phyloP scores from a whole-genome alignment of 2,329 filamentous ascomycete genomes.

The Cladosporium sp. region DNA sequence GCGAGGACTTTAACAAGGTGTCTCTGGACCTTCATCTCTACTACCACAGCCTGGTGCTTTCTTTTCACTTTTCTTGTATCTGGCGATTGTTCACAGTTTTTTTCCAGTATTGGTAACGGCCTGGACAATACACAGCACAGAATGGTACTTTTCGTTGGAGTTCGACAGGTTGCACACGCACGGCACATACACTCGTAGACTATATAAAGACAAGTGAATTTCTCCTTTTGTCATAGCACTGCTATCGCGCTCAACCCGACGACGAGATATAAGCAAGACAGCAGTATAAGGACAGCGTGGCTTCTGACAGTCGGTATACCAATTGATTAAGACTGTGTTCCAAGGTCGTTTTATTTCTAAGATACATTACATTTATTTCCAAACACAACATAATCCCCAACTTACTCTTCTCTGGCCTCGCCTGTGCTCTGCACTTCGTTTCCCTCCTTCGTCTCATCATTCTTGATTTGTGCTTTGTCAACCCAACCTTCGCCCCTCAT shows the following conservation, averaged over 20 bases:
- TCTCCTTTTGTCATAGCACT: neutral
- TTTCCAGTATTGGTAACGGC: neutral
- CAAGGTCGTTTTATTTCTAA: neutral
- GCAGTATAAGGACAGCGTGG: neutral
- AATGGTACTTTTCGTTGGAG: neutral
- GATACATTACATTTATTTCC: neutral
- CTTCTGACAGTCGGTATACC: neutral
- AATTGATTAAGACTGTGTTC: neutral
- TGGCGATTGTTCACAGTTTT: neutral
- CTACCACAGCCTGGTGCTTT: neutral
- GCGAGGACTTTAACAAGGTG: neutral
- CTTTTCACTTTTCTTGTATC: neutral
- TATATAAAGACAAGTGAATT: neutral
- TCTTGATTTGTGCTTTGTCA: slow-evolving; percentile 1
- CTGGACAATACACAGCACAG: neutral
- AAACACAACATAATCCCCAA: neutral
- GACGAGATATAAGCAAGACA: neutral
- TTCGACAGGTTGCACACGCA: neutral
- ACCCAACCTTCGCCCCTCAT: slow-evolving; percentile 67
- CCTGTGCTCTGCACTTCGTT: neutral
- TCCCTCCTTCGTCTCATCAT: neutral
- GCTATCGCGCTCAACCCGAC: neutral
- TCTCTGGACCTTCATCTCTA: neutral
- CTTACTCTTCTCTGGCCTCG: neutral
- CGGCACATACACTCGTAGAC: neutral